Evolutionary conservation across 192 early-diverging fungal genomes (phyloP).

Genomic region (Ambispora gerdemannii): DNA sequence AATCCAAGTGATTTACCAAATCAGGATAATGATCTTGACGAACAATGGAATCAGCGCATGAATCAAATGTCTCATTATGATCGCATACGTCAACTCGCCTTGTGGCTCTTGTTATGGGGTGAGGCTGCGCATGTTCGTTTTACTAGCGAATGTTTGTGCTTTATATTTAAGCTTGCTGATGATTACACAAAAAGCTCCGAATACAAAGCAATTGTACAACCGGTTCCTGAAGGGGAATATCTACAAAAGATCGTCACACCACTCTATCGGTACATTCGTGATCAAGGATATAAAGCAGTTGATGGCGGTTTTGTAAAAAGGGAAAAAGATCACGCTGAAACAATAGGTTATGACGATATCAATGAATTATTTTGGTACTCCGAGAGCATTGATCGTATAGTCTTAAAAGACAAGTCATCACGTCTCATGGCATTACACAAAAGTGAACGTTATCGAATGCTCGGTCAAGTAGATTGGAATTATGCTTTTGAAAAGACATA

Average conservation of each 20-base stretch:
- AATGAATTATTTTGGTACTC: slow-evolving; percentile 82
- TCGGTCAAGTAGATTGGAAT: slow-evolving; percentile 67
- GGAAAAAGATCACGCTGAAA: slow-evolving; percentile 73
- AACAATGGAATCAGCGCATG: slow-evolving; percentile 71
- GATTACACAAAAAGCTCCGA: slow-evolving; percentile 54
- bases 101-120: slow-evolving; percentile 77
- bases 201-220: slow-evolving; percentile 48
- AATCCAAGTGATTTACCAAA: slow-evolving; percentile 34
- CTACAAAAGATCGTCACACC: slow-evolving; percentile 66
- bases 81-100: slow-evolving; percentile 65
- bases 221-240: slow-evolving; percentile 65
- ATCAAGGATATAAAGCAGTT: slow-evolving; percentile 68
- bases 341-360: slow-evolving; percentile 79
- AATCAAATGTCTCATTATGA: slow-evolving; percentile 66
- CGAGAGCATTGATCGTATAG: slow-evolving; percentile 57
- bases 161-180: slow-evolving; percentile 69
- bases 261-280: slow-evolving; percentile 69
- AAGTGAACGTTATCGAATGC: slow-evolving; percentile 58
- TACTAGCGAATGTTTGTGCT: slow-evolving; percentile 72
- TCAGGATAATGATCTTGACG: slow-evolving; percentile 33
- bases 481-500: slow-evolving; percentile 77
- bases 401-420: slow-evolving; percentile 52
- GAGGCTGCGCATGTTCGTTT: slow-evolving; percentile 74
- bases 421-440: slow-evolving; percentile 58
- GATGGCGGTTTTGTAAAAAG: slow-evolving; percentile 68